These are phyloP conservation scores for Rhipidocladum racemiflorum DNA, from an alignment of 176 grass and related monocot genomes.

Conservation along the genomic window DNA sequence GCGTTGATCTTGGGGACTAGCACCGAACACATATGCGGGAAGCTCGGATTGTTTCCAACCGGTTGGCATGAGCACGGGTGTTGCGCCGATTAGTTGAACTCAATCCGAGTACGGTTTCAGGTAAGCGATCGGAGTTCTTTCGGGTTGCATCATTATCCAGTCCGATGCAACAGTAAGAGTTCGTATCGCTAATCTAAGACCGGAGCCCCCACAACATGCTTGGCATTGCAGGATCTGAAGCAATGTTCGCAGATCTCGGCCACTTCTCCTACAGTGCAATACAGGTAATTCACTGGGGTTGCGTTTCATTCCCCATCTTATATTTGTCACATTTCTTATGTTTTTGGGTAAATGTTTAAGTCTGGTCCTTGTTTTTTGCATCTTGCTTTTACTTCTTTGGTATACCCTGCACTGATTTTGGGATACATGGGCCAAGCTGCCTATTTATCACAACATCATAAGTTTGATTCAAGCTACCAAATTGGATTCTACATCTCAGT, in stretches of 20 bases:
- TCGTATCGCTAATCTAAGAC: no score
- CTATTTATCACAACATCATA: slow-evolving; percentile 75
- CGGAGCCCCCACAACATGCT: no score
- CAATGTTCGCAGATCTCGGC: slow-evolving; percentile 98
- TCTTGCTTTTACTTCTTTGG: slow-evolving; percentile 86
- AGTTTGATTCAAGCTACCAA: slow-evolving; percentile 61
- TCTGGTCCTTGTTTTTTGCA: slow-evolving; percentile 26
- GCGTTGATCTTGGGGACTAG: no score
- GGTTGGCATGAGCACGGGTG: no score
- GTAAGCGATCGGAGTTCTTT: no score
- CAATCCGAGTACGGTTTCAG: no score
- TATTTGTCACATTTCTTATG: background rate
- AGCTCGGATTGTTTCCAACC: no score
- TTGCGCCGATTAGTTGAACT: no score
- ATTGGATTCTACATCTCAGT: slow-evolving; percentile 96
- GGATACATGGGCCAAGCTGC: slow-evolving; percentile 99
- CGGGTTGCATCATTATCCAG: no score
- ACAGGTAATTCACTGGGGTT: slow-evolving; percentile 48
- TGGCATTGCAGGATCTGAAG: slow-evolving; percentile 76
- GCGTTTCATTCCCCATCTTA: background rate
- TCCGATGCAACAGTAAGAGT: no score
- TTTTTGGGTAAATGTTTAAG: background rate
- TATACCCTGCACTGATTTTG: slow-evolving; percentile 86
- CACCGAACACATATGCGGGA: no score
- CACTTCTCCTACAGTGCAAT: slow-evolving; percentile 95